Conservation (phyloP, 805 yeast species). For the Metschnikowia bowlesiae region DNA sequence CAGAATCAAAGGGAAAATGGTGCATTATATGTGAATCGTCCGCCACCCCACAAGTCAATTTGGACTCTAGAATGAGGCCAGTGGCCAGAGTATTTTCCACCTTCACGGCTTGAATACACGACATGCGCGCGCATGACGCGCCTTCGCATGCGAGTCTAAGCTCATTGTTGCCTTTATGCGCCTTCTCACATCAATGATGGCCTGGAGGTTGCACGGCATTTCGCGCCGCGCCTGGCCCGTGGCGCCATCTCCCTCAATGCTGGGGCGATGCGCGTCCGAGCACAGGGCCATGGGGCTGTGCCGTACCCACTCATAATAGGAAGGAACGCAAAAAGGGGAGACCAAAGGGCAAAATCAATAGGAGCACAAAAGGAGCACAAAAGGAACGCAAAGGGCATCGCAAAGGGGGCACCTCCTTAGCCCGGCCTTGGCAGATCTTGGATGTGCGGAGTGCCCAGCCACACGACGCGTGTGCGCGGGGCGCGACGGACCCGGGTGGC, state of each 20-base stretch:
- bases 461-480: no score
- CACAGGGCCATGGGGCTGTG: not conserved
- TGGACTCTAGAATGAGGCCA: not conserved
- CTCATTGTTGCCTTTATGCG: constrained; percentile 4
- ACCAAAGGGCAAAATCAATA: no score
- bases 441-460: not conserved
- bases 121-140: constrained; percentile 4
- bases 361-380: no score
- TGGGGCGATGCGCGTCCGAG: not conserved
- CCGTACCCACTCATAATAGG: not conserved
- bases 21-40: constrained; percentile 1
- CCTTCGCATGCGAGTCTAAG: constrained; percentile 5
- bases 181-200: not conserved
- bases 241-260: not conserved
- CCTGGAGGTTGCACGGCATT: constrained; percentile 1
- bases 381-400: no score
- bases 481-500: not conserved
- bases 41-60: not conserved
- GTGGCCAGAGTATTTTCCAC: constrained; percentile 3
- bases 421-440: no score
- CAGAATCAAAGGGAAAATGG: not conserved
- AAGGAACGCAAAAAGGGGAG: no score
- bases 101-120: constrained; percentile 5
- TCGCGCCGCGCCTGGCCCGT: not conserved
- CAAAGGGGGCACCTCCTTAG: no score